Conservation (phyloP, 768 basidiomycete species). For the Chalciporus sphaerocephalus region DNA sequence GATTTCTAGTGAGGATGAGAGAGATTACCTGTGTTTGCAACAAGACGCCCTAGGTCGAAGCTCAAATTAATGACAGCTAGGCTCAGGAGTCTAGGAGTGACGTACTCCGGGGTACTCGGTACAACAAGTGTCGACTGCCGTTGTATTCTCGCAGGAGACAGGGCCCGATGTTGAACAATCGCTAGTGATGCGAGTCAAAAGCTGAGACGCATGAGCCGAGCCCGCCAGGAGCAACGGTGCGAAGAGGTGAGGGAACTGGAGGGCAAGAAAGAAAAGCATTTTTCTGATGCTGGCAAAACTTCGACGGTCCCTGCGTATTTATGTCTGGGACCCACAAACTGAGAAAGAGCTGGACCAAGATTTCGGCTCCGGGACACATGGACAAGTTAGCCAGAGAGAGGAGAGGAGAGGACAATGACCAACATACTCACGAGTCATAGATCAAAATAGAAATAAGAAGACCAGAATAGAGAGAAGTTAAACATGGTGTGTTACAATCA, state of each 20-base stretch:
- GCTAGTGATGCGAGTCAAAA: conserved; percentile 39
- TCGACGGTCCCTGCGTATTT: too few relatives aligned
- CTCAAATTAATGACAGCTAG: not conserved
- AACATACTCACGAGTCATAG: too few relatives aligned
- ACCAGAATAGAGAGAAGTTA: too few relatives aligned
- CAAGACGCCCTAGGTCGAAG: conserved; percentile 47
- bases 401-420: too few relatives aligned
- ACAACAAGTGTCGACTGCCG: conserved; percentile 53
- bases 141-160: conserved; percentile 52
- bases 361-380: too few relatives aligned
- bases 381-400: too few relatives aligned
- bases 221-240: conserved; percentile 19
- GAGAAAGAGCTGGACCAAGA: too few relatives aligned
- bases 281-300: too few relatives aligned
- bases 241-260: conserved; percentile 21
- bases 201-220: conserved; percentile 17
- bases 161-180: conserved; percentile 49
- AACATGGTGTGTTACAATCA: too few relatives aligned
- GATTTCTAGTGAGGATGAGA: not conserved
- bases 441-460: too few relatives aligned
- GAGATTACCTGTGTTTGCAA: conserved; percentile 47
- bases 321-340: too few relatives aligned
- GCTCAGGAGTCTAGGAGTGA: conserved; percentile 3
- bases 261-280: conserved; percentile 18
- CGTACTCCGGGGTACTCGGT: conserved; percentile 63